A percentile compares a stretch with the other conserved stretches of the same genome.
These are phyloP conservation scores for Diaporthe sp. DNA, from an alignment of 2,329 filamentous ascomycete species.

Conservation along the genomic window DNA sequence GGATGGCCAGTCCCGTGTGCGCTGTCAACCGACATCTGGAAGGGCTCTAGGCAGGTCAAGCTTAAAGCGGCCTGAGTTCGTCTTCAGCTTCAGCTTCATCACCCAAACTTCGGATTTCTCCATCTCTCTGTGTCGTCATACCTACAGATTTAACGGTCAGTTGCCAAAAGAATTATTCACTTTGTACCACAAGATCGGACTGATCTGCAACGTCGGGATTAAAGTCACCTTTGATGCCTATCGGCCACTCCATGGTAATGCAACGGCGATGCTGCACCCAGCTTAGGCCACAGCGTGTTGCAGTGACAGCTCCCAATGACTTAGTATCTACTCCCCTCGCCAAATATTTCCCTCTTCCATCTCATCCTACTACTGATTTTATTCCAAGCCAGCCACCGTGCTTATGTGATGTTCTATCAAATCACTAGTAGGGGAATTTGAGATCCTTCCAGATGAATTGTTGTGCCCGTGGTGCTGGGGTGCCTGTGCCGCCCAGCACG, in stretches of 20 bases:
- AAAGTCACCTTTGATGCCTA: neutral
- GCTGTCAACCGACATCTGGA: neutral
- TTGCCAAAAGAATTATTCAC: neutral
- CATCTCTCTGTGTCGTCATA: neutral
- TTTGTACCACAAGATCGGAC: neutral
- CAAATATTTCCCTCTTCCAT: neutral
- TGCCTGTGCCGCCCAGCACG: neutral
- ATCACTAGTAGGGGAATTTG: too few relatives aligned
- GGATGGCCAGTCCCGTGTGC: too few relatives aligned
- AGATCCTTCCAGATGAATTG: neutral
- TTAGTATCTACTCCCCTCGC: neutral
- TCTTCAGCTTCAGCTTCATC: neutral
- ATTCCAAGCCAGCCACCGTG: too few relatives aligned
- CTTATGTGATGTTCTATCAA: neutral
- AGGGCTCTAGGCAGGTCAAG: neutral
- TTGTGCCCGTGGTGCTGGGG: neutral
- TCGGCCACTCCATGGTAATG: neutral
- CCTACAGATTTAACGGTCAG: neutral
- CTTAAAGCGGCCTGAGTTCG: neutral
- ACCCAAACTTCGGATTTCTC: neutral
- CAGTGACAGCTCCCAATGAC: neutral
- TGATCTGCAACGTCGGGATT: neutral
- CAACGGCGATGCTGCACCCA: neutral
- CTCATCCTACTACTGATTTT: too few relatives aligned
- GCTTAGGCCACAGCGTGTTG: too few relatives aligned